These are phyloP conservation scores for Hypoxylon sp. DNA, from an alignment of 2,329 filamentous ascomycete species.

Conservation along the genomic window DNA sequence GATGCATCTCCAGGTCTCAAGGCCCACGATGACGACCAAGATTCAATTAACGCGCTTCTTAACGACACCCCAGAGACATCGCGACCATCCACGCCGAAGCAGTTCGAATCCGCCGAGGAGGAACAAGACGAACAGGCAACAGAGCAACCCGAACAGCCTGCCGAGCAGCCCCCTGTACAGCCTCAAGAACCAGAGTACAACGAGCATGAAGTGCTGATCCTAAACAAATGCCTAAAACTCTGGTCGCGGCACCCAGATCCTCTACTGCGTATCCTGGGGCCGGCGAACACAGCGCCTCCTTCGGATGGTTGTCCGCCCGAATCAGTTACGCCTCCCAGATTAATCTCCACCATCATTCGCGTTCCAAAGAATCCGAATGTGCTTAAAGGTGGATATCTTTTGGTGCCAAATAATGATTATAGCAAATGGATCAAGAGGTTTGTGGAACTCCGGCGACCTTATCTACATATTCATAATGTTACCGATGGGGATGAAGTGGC, in stretches of 20 bases:
- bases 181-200: slow-evolving; percentile 60
- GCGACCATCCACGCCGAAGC: slow-evolving; percentile 56
- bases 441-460: slow-evolving; percentile 91
- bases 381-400: slow-evolving; percentile 88
- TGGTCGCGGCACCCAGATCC: slow-evolving; percentile 76
- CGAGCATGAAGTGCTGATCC: slow-evolving; percentile 63
- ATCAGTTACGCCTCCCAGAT: slow-evolving; percentile 69
- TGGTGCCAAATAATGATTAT: slow-evolving; percentile 85
- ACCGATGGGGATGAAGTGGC: slow-evolving; percentile 91
- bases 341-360: slow-evolving; percentile 82
- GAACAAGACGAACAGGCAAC: slow-evolving; percentile 48
- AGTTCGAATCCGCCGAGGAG: slow-evolving; percentile 41
- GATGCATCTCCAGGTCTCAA: slow-evolving; percentile 55
- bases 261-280: slow-evolving; percentile 68
- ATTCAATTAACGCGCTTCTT: slow-evolving; percentile 71
- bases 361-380: slow-evolving; percentile 85
- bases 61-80: slow-evolving; percentile 71
- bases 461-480: slow-evolving; percentile 89
- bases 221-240: slow-evolving; percentile 72
- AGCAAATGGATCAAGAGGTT: slow-evolving; percentile 93
- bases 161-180: slow-evolving; percentile 36
- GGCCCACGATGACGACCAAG: slow-evolving; percentile 59
- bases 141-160: slow-evolving; percentile 39
- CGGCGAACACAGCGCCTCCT: slow-evolving; percentile 78
- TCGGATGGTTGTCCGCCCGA: slow-evolving; percentile 70